Percentiles rank a stretch among this genome's conserved stretches.
These are phyloP conservation scores for Aspergillus ochraceoroseus DNA, from an alignment of 2,329 filamentous ascomycete genomes.

Conservation along the genomic window DNA sequence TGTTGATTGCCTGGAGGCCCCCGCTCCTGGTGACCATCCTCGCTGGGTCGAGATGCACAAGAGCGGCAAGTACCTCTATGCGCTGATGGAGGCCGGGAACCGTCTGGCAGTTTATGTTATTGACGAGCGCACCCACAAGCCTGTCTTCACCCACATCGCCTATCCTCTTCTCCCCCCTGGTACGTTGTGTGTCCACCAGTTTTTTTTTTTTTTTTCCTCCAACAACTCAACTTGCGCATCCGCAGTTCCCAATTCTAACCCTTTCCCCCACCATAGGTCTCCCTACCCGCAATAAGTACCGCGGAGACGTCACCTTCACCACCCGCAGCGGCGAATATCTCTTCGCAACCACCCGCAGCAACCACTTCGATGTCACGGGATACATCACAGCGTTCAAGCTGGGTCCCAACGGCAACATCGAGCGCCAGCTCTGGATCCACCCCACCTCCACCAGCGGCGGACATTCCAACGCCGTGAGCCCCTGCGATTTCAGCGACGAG, in stretches of 20 bases:
- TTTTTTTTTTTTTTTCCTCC: too few relatives aligned
- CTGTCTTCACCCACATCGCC: constrained; percentile 69
- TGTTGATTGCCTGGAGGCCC: constrained; percentile 68
- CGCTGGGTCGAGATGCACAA: constrained; percentile 84
- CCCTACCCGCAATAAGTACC: constrained; percentile 58
- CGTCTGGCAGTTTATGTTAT: constrained; percentile 75
- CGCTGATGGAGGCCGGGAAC: constrained; percentile 86
- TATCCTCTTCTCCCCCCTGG: constrained; percentile 78
- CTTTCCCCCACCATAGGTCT: constrained; percentile 29
- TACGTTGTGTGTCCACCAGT: constrained; percentile 34
- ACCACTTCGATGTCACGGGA: constrained; percentile 68
- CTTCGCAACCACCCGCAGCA: constrained; percentile 78
- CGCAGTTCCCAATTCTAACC: neutral
- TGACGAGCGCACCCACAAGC: constrained; percentile 66
- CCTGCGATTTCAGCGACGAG: constrained; percentile 78
- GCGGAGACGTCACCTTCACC: constrained; percentile 75
- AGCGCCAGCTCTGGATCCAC: constrained; percentile 72
- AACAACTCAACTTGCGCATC: too few relatives aligned
- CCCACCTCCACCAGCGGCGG: constrained; percentile 83
- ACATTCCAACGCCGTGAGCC: constrained; percentile 81
- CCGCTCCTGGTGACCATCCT: constrained; percentile 68
- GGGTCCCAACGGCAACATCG: constrained; percentile 62
- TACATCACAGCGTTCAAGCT: constrained; percentile 79
- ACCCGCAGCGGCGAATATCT: constrained; percentile 67
- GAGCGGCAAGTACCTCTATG: constrained; percentile 72